A percentile compares a stretch with the other conserved stretches of the same genome.
These are phyloP conservation scores for Rhexocercosporidium sp. DNA, from an alignment of 2,329 filamentous ascomycete genomes.

Conservation along the genomic window DNA sequence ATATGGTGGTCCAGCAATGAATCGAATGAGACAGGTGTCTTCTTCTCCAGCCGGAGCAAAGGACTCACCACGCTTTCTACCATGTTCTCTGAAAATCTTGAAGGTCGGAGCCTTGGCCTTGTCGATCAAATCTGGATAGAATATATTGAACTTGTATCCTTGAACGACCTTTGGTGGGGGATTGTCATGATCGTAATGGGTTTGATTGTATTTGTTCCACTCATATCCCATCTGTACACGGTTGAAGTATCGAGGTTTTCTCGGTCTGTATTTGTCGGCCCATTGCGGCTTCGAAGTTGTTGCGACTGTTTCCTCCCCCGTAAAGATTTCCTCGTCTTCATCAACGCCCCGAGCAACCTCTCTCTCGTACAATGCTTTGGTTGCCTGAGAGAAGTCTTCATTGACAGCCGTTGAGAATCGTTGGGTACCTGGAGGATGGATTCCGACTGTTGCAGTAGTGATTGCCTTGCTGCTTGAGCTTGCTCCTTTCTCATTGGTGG, in stretches of 20 bases:
- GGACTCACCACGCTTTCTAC: constrained; percentile 86
- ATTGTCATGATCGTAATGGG: constrained; percentile 98
- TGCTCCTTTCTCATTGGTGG: constrained; percentile 41
- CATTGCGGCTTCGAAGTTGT: constrained; percentile 71
- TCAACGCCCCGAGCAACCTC: constrained; percentile 90
- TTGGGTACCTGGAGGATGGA: constrained; percentile 60
- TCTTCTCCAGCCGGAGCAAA: constrained; percentile 94
- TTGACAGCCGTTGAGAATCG: constrained; percentile 72
- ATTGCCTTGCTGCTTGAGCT: constrained; percentile 43
- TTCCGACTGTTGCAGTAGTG: constrained; percentile 47
- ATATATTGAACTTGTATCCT: constrained; percentile 99
- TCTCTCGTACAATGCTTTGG: constrained; percentile 87
- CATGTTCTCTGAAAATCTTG: constrained; percentile 92
- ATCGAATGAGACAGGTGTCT: constrained; percentile 95
- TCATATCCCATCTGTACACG: constrained; percentile 99
- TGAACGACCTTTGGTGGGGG: constrained; percentile 97
- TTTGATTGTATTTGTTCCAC: constrained; percentile 99
- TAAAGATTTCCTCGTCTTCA: constrained; percentile 96
- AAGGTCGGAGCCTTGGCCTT: constrained; percentile 94
- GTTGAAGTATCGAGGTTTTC: constrained; percentile 97
- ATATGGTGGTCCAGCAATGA: constrained; percentile 93
- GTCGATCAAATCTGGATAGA: constrained; percentile 96
- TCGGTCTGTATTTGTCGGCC: constrained; percentile 83
- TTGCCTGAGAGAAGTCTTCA: constrained; percentile 85
- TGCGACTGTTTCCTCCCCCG: constrained; percentile 81